Percentiles rank a stretch among this genome's conserved stretches.
phyloP scores from a whole-genome alignment of 2,329 filamentous ascomycete species.

The Penicillium sp. region DNA sequence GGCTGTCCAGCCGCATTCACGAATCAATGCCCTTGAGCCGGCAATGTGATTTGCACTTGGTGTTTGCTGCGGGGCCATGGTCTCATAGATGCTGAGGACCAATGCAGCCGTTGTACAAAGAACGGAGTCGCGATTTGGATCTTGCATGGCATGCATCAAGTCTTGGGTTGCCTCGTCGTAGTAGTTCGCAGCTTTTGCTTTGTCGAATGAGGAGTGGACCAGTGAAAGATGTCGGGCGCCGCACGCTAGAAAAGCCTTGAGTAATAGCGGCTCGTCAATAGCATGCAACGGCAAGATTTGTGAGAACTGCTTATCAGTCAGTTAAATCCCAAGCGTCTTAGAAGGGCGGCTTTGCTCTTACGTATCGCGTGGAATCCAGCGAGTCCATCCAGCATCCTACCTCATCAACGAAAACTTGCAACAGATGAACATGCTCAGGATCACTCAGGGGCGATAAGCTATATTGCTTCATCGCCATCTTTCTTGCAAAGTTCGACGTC shows the following conservation, averaged over 20 bases:
- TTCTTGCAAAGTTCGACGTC: conserved; percentile 39
- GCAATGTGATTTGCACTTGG: conserved; percentile 89
- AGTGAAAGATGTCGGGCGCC: conserved; percentile 79
- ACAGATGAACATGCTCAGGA: conserved; percentile 79
- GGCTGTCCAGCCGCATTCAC: conserved; percentile 87
- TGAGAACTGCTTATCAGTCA: conserved; percentile 61
- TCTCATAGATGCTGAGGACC: conserved; percentile 87
- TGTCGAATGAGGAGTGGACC: conserved; percentile 68
- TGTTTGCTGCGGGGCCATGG: conserved; percentile 79
- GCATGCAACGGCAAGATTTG: conserved; percentile 80
- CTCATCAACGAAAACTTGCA: conserved; percentile 90
- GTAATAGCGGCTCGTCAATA: conserved; percentile 79
- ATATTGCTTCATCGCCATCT: conserved; percentile 45
- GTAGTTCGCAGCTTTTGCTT: conserved; percentile 77
- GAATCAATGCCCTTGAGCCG: conserved; percentile 80
- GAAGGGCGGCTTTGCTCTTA: conserved; percentile 35
- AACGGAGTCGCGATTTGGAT: conserved; percentile 79
- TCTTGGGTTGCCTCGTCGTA: conserved; percentile 84
- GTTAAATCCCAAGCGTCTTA: conserved; percentile 5
- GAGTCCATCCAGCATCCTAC: conserved; percentile 94
- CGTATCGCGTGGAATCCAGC: conserved; percentile 78
- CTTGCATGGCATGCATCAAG: conserved; percentile 74
- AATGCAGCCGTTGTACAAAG: conserved; percentile 87
- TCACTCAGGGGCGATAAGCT: conserved; percentile 68
- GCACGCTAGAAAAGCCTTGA: conserved; percentile 86